phyloP scores from a whole-genome alignment of 2,329 filamentous ascomycete species.

The Fusarium sororula region DNA sequence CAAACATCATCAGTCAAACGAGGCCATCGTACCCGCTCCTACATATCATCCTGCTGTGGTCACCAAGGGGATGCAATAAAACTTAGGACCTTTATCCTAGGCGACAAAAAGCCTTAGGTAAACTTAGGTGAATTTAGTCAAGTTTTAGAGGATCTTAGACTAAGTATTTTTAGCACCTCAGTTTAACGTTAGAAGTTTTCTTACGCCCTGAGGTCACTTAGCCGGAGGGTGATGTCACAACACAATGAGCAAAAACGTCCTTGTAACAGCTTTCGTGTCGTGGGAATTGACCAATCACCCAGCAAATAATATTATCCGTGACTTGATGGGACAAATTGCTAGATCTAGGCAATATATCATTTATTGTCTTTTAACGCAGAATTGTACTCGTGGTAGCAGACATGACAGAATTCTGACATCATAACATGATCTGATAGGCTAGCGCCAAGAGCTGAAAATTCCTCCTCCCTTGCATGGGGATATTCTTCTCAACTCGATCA shows the following conservation, averaged over 20 bases:
- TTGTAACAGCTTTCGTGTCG: neutral
- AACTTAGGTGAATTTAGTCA: no score
- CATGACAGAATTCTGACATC: neutral
- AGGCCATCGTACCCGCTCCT: rapidly evolving
- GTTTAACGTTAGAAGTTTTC: no score
- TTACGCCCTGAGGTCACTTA: neutral
- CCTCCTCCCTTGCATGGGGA: neutral
- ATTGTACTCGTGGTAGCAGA: neutral
- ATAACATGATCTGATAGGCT: neutral
- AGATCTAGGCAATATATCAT: neutral
- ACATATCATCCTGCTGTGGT: neutral
- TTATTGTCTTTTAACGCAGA: neutral
- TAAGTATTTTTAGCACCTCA: no score
- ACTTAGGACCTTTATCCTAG: no score
- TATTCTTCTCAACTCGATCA: neutral
- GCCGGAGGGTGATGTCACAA: rapidly evolving
- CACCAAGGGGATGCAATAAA: no score
- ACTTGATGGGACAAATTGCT: no score
- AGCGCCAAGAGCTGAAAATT: neutral
- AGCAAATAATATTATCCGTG: neutral
- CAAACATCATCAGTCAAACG: rapidly evolving
- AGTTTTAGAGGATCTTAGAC: no score
- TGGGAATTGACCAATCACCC: rapidly evolving
- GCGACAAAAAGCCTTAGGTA: no score
- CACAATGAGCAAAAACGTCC: neutral